These are phyloP conservation scores for Harringtonia lauricola DNA, from an alignment of 2,329 filamentous ascomycete genomes.

Conservation along the genomic window DNA sequence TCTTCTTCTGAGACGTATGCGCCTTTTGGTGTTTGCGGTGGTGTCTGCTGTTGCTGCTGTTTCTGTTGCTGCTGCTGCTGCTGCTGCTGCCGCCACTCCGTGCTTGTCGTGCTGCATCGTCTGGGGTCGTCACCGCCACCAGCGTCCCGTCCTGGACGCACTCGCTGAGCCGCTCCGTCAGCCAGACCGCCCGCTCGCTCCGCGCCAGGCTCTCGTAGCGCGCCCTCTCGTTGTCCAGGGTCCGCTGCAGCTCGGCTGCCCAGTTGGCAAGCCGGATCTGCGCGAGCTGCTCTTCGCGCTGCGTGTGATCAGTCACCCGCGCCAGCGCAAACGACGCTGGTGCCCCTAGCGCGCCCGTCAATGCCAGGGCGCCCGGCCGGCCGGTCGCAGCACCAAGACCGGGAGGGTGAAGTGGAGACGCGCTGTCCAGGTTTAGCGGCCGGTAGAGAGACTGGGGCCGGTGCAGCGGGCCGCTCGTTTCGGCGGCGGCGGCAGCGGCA, in stretches of 20 bases:
- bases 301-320: constrained; percentile 36
- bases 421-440: neutral
- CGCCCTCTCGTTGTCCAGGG: constrained; percentile 61
- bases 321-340: constrained; percentile 46
- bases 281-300: constrained; percentile 21
- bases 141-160: constrained; percentile 55
- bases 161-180: constrained; percentile 54
- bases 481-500: constrained; percentile 13
- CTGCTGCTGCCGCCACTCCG: constrained; percentile 19
- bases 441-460: constrained; percentile 12
- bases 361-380: constrained; percentile 8
- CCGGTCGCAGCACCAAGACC: neutral
- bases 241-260: constrained; percentile 71
- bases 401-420: no score
- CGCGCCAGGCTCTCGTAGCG: constrained; percentile 53
- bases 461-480: constrained; percentile 10
- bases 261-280: constrained; percentile 65
- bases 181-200: constrained; percentile 56
- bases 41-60: neutral
- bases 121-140: constrained; percentile 28
- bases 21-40: neutral
- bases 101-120: no score
- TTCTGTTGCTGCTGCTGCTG: neutral
- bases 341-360: constrained; percentile 14
- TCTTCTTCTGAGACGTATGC: constrained; percentile 1